These are phyloP conservation scores for Balansia obtecta DNA, from an alignment of 2,329 filamentous ascomycete species.

Conservation along the genomic window DNA sequence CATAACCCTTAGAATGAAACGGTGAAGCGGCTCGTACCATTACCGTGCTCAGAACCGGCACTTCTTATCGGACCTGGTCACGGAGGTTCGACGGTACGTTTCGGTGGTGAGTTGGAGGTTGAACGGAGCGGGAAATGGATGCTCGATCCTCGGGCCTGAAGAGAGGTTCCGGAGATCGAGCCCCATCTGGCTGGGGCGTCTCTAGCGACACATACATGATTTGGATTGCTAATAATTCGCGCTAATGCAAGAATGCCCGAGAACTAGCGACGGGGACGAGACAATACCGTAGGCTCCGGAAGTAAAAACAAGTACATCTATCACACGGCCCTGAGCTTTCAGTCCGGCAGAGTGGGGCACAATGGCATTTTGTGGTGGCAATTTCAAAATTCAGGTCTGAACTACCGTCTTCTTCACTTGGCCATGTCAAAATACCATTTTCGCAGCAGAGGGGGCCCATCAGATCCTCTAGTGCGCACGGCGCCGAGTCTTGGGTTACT, in stretches of 20 bases:
- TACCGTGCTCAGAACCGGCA: neutral
- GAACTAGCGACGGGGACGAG: neutral
- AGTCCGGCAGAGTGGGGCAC: neutral
- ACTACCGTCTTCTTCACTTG: neutral
- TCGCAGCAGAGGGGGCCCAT: neutral
- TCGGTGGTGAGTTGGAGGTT: constrained; percentile 7
- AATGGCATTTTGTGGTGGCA: neutral
- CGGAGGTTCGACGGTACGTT: constrained; percentile 5
- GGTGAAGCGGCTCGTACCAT: neutral
- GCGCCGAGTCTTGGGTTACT: neutral
- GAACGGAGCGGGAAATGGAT: constrained; percentile 7
- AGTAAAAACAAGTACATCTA: too few species aligned
- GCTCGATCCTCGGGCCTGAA: constrained; percentile 8
- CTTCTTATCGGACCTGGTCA: constrained; percentile 1
- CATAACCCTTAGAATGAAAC: constrained; percentile 1
- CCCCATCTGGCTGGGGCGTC: constrained; percentile 1
- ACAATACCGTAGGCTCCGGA: neutral
- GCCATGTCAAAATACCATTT: neutral
- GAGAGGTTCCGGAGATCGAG: constrained; percentile 8
- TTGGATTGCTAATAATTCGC: neutral
- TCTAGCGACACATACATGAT: neutral
- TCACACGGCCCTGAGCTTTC: too few species aligned
- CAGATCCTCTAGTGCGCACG: neutral
- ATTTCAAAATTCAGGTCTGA: neutral
- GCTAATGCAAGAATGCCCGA: neutral